Conservation (phyloP, 306 rosid species). For the Trifolium dubium region DNA sequence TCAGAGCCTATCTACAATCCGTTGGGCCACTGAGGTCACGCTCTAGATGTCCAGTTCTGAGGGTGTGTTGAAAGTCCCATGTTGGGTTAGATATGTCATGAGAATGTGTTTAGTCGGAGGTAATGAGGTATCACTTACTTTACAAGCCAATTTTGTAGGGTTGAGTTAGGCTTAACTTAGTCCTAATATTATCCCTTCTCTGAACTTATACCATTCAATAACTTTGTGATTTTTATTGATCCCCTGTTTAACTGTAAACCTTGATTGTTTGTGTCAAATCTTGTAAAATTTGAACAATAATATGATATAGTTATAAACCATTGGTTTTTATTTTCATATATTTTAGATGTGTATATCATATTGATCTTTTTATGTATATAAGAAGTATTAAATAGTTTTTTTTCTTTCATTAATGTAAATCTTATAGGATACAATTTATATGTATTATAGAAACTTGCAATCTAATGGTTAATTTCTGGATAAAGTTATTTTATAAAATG, state of each 20-base stretch:
- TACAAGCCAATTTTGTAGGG: too few species aligned
- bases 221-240: background rate
- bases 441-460: background rate
- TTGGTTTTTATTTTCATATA: background rate
- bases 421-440: slow-evolving; percentile 5
- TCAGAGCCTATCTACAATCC: too few species aligned
- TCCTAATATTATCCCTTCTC: too few species aligned
- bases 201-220: background rate
- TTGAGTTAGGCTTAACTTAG: too few species aligned
- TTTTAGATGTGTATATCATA: background rate
- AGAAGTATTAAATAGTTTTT: slow-evolving; percentile 3
- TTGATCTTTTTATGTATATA: background rate
- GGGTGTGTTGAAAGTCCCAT: too few species aligned
- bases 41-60: too few species aligned
- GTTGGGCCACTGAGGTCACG: too few species aligned
- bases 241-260: background rate
- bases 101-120: too few species aligned
- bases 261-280: slow-evolving; percentile 4
- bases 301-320: background rate
- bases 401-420: background rate
- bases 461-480: background rate
- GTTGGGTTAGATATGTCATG: too few species aligned
- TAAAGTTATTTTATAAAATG: slow-evolving; percentile 3
- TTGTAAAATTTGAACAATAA: background rate
- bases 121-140: too few species aligned